A percentile compares a stretch with the other conserved stretches of the same genome.
Conservation (phyloP, 257 asterid species). For the Sherardia arvensis region DNA sequence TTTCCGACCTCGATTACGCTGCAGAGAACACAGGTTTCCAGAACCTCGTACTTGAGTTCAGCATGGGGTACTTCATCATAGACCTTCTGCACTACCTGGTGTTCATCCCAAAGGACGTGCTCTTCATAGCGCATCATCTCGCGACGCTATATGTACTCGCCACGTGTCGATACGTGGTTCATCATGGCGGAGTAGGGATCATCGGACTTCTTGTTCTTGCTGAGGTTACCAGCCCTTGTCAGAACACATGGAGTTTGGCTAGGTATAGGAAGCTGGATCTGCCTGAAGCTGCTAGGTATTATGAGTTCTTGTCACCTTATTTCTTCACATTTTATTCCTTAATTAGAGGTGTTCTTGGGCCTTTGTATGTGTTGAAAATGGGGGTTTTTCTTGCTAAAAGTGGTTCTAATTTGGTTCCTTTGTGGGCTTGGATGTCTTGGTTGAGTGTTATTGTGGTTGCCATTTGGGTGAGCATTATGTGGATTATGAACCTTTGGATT, state of each 20-base stretch:
- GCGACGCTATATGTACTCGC: slow-evolving; percentile 63
- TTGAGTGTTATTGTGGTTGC: slow-evolving; percentile 46
- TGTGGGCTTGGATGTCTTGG: slow-evolving; percentile 75
- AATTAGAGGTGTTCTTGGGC: slow-evolving; percentile 69
- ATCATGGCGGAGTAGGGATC: slow-evolving; percentile 49
- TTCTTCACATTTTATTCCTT: slow-evolving; percentile 44
- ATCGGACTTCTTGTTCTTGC: slow-evolving; percentile 54
- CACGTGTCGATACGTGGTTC: slow-evolving; percentile 51
- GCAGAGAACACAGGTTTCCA: slow-evolving; percentile 44
- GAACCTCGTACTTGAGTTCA: slow-evolving; percentile 47
- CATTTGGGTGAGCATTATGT: slow-evolving; percentile 48
- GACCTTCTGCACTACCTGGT: slow-evolving; percentile 54
- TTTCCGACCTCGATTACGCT: slow-evolving; percentile 22
- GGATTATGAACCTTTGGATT: slow-evolving; percentile 61
- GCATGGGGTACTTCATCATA: slow-evolving; percentile 55
- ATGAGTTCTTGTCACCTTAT: slow-evolving; percentile 46
- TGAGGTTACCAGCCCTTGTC: slow-evolving; percentile 60
- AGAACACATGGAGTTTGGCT: slow-evolving; percentile 71
- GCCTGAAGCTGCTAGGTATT: slow-evolving; percentile 30
- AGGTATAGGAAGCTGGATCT: slow-evolving; percentile 36
- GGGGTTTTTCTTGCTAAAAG: slow-evolving; percentile 23
- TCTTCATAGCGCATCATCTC: slow-evolving; percentile 62
- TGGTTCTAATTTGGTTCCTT: slow-evolving; percentile 35
- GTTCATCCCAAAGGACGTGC: slow-evolving; percentile 39
- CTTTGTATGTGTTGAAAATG: slow-evolving; percentile 39